Evolutionary conservation across 1,284 basidiomycete genomes (phyloP).

Genomic region (Clitocybe nebularis): DNA sequence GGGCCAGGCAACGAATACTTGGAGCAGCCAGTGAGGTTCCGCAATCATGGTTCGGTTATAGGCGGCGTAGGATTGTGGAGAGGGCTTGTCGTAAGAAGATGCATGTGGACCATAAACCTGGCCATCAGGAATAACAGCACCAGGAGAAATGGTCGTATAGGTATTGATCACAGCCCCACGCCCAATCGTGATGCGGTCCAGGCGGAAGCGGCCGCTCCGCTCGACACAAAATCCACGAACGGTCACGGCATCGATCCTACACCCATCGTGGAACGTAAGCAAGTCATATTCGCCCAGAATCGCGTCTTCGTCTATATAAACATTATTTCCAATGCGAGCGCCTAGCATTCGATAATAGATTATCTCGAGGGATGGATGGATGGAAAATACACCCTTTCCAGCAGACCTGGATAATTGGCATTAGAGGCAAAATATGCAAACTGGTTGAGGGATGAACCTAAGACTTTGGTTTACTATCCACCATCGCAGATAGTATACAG

Average conservation of each 20-base stretch:
- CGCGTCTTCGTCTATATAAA: conserved; percentile 33
- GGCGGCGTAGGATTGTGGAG: conserved; percentile 30
- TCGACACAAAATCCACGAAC: conserved; percentile 45
- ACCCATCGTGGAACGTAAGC: conserved; percentile 37
- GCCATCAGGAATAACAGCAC: conserved; percentile 32
- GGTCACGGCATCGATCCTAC: conserved; percentile 35
- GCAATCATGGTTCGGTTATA: conserved; percentile 33
- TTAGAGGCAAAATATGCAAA: background rate
- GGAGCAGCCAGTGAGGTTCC: conserved; percentile 28
- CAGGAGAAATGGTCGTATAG: conserved; percentile 39
- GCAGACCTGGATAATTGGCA: conserved; percentile 22
- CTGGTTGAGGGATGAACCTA: conserved; percentile 19
- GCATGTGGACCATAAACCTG: conserved; percentile 42
- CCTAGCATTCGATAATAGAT: conserved; percentile 44
- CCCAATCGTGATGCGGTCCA: conserved; percentile 36
- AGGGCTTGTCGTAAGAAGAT: conserved; percentile 35
- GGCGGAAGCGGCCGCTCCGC: conserved; percentile 37
- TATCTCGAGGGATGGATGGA: conserved; percentile 32
- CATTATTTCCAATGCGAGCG: conserved; percentile 37
- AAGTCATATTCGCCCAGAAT: conserved; percentile 40
- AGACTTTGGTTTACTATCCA: conserved; percentile 44
- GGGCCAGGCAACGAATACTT: conserved; percentile 35
- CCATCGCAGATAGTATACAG: conserved; percentile 41
- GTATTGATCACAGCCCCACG: conserved; percentile 37
- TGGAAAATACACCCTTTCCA: conserved; percentile 39